A percentile compares a stretch with the other conserved stretches of the same genome.
Conservation (phyloP, 768 basidiomycete genomes). For the Serendipita sp. region DNA sequence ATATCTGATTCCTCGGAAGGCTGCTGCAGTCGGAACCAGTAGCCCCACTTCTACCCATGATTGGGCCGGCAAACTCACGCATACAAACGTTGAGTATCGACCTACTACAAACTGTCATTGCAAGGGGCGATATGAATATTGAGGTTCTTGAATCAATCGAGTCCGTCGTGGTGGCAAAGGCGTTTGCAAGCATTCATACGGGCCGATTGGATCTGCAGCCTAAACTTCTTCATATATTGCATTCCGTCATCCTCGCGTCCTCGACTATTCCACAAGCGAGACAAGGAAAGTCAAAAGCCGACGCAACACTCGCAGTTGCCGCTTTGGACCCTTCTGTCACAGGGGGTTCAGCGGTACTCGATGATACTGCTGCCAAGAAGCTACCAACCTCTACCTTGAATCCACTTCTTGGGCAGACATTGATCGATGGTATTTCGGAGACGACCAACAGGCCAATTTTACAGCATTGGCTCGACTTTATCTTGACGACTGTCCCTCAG, state of each 20-base stretch:
- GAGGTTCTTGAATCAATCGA: slow-evolving; percentile 48
- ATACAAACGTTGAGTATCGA: slow-evolving; percentile 69
- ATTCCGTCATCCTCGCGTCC: slow-evolving; percentile 62
- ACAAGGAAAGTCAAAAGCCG: slow-evolving; percentile 6
- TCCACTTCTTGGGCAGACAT: slow-evolving; percentile 56
- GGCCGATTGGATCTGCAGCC: slow-evolving; percentile 72
- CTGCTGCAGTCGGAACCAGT: slow-evolving; percentile 67
- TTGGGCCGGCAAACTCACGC: slow-evolving; percentile 42
- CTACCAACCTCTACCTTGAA: slow-evolving; percentile 32
- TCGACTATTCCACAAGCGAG: slow-evolving; percentile 13
- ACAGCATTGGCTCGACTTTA: slow-evolving; percentile 94
- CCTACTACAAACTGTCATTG: slow-evolving; percentile 63
- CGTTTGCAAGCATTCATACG: slow-evolving; percentile 56
- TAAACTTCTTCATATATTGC: slow-evolving; percentile 81
- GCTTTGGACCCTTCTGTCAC: neutral
- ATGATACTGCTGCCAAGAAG: slow-evolving; percentile 7
- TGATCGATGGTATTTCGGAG: slow-evolving; percentile 63
- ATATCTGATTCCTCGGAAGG: slow-evolving; percentile 23
- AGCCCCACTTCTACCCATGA: slow-evolving; percentile 26
- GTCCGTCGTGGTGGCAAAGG: slow-evolving; percentile 51
- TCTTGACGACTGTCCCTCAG: slow-evolving; percentile 78
- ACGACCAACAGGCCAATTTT: slow-evolving; percentile 59
- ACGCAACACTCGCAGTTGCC: slow-evolving; percentile 18
- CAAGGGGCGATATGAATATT: slow-evolving; percentile 62
- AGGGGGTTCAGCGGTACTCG: neutral